Conservation (phyloP, 2,329 filamentous ascomycete species). For the Leptographium flavum region DNA sequence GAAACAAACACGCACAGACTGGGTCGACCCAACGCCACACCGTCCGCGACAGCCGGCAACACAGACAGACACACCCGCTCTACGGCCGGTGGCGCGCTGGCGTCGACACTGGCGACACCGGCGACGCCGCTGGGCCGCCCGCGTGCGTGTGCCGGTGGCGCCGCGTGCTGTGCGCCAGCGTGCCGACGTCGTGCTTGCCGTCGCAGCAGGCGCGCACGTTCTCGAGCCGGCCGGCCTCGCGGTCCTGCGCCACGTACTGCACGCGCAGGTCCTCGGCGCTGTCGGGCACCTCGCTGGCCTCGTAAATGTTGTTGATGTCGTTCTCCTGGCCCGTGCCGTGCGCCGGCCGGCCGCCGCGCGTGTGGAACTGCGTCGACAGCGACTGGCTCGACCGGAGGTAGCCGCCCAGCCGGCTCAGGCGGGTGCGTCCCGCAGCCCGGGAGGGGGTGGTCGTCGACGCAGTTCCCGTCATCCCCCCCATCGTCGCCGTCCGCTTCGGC, state of each 20-base stretch:
- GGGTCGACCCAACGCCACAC: background rate
- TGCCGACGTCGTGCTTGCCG: slow-evolving; percentile 66
- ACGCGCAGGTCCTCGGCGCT: slow-evolving; percentile 72
- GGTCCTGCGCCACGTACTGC: slow-evolving; percentile 65
- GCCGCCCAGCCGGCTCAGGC: slow-evolving; percentile 43
- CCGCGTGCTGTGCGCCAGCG: slow-evolving; percentile 24
- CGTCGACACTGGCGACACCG: slow-evolving; percentile 4
- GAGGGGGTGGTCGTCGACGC: slow-evolving; percentile 12
- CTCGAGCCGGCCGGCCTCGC: slow-evolving; percentile 68
- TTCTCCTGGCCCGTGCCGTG: slow-evolving; percentile 15
- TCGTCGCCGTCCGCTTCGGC: slow-evolving; percentile 20
- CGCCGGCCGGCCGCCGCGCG: slow-evolving; percentile 25
- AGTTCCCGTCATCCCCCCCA: slow-evolving; percentile 16
- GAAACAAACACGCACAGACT: background rate
- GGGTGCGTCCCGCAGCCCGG: slow-evolving; percentile 22
- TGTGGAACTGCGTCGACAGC: slow-evolving; percentile 29
- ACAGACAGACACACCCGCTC: background rate
- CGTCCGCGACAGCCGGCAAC: too few species aligned
- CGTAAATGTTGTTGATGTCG: slow-evolving; percentile 29
- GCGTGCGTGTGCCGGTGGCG: slow-evolving; percentile 10
- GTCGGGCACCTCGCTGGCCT: slow-evolving; percentile 50
- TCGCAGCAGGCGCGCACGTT: slow-evolving; percentile 97
- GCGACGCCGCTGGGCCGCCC: too few species aligned
- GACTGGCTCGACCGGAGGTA: slow-evolving; percentile 39
- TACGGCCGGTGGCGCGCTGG: slow-evolving; percentile 8